These are phyloP conservation scores for Peronospora farinosa DNA, from an alignment of 352 stramenopile species.

Conservation along the genomic window DNA sequence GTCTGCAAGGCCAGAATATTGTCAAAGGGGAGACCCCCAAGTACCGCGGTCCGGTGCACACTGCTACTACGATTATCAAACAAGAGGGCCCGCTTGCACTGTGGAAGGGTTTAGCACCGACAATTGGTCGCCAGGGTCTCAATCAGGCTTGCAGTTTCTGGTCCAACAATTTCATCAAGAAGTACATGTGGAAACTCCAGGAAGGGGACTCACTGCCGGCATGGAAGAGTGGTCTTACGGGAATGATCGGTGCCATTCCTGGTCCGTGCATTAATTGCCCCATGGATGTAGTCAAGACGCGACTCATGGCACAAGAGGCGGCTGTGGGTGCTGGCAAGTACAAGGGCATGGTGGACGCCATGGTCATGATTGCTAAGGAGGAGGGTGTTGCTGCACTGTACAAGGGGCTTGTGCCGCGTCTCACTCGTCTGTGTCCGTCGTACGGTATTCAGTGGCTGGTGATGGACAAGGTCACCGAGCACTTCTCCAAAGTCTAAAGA, in stretches of 20 bases:
- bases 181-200: constrained; percentile 76
- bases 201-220: constrained; percentile 84
- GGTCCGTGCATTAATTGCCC: constrained; percentile 87
- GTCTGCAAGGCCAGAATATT: constrained; percentile 91
- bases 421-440: constrained; percentile 86
- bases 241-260: constrained; percentile 83
- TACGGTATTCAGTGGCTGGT: constrained; percentile 87
- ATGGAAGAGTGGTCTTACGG: constrained; percentile 93
- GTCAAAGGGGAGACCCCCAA: constrained; percentile 79
- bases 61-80: constrained; percentile 85
- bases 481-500: constrained; percentile 54
- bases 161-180: constrained; percentile 92
- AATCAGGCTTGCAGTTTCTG: constrained; percentile 99
- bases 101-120: constrained; percentile 94
- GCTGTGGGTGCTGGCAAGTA: constrained; percentile 89
- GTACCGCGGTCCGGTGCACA: constrained; percentile 87
- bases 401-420: constrained; percentile 94
- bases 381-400: constrained; percentile 92
- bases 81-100: constrained; percentile 92
- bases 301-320: constrained; percentile 89
- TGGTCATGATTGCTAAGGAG: constrained; percentile 90
- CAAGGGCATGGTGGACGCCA: constrained; percentile 88
- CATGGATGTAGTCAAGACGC: constrained; percentile 96
- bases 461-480: constrained; percentile 75
- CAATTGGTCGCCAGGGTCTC: constrained; percentile 94